A percentile compares a stretch with the other conserved stretches of the same genome.
These are phyloP conservation scores for Cydonia oblonga DNA, from an alignment of 331 rosid genomes.

Conservation along the genomic window DNA sequence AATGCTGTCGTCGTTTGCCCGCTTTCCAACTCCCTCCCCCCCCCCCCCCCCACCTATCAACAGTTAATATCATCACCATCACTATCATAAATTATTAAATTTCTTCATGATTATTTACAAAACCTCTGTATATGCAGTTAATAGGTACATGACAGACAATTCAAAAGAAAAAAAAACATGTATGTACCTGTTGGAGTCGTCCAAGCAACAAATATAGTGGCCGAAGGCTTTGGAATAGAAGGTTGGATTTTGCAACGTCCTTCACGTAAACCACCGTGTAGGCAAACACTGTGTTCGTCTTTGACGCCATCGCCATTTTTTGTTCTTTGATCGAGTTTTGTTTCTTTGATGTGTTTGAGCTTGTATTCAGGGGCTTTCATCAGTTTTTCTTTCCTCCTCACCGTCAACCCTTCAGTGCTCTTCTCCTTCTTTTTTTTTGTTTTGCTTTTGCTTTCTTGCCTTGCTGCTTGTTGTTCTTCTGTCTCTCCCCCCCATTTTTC, in stretches of 20 bases:
- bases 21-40: slow-evolving; percentile 89
- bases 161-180: not conserved
- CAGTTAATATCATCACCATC: not conserved
- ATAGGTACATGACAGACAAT: too few species aligned
- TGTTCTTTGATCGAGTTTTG: not conserved
- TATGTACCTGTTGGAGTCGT: slow-evolving; percentile 54
- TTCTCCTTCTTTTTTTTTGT: too few species aligned
- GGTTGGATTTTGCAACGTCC: slow-evolving; percentile 52
- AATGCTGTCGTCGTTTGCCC: slow-evolving; percentile 77
- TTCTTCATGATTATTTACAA: too few species aligned
- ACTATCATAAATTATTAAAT: too few species aligned
- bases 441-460: too few species aligned
- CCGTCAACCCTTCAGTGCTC: too few species aligned
- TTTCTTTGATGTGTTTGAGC: too few species aligned
- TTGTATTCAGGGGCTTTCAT: too few species aligned
- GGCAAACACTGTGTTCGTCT: slow-evolving; percentile 35
- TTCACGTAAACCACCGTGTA: slow-evolving; percentile 57
- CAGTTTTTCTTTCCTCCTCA: not conserved
- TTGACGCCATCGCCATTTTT: slow-evolving; percentile 24
- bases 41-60: slow-evolving; percentile 89
- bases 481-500: too few species aligned
- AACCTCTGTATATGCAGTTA: too few species aligned
- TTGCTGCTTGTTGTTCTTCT: too few species aligned
- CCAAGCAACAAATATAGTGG: slow-evolving; percentile 53
- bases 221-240: slow-evolving; percentile 76